phyloP scores from a whole-genome alignment of 257 asterid genomes.

The Jacaranda mimosifolia region DNA sequence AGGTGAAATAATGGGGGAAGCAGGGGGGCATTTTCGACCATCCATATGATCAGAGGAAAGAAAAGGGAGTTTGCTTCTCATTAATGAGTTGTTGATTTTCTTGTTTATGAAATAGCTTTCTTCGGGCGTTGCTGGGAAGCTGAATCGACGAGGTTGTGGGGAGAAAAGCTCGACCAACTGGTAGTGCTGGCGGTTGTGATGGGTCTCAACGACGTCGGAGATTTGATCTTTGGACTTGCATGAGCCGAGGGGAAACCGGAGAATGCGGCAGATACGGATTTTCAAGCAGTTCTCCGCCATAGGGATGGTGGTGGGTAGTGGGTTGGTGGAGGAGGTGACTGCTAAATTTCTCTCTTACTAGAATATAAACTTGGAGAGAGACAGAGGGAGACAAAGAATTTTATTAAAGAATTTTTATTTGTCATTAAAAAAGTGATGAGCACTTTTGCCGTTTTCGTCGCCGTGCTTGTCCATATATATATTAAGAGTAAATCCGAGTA shows the following conservation, averaged over 20 bases:
- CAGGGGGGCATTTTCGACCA: conserved; percentile 67
- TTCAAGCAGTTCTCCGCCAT: conserved; percentile 55
- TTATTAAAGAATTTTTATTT: not conserved
- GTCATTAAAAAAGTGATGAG: not conserved
- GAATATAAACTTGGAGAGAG: not conserved
- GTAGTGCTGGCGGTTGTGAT: conserved; percentile 6
- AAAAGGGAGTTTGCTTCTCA: not conserved
- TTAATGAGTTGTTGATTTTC: not conserved
- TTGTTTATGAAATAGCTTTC: conserved; percentile 6
- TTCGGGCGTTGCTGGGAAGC: conserved; percentile 23
- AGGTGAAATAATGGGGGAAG: conserved; percentile 52
- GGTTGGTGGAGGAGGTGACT: not conserved
- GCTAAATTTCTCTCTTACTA: not conserved
- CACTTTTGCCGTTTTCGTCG: conserved; percentile 29
- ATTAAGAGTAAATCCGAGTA: too few relatives aligned
- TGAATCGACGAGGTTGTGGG: conserved; percentile 6
- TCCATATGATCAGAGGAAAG: conserved; percentile 16
- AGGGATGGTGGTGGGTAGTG: conserved; percentile 21
- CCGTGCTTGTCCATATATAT: conserved; percentile 25
- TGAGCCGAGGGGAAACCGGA: conserved; percentile 52
- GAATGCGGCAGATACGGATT: conserved; percentile 50
- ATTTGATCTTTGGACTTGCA: conserved; percentile 57
- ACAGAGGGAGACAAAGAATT: not conserved
- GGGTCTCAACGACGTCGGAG: conserved; percentile 40
- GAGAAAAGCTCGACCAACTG: conserved; percentile 48